These are phyloP conservation scores for Tephrocybe sp. DNA, from an alignment of 768 basidiomycete species.

Conservation along the genomic window DNA sequence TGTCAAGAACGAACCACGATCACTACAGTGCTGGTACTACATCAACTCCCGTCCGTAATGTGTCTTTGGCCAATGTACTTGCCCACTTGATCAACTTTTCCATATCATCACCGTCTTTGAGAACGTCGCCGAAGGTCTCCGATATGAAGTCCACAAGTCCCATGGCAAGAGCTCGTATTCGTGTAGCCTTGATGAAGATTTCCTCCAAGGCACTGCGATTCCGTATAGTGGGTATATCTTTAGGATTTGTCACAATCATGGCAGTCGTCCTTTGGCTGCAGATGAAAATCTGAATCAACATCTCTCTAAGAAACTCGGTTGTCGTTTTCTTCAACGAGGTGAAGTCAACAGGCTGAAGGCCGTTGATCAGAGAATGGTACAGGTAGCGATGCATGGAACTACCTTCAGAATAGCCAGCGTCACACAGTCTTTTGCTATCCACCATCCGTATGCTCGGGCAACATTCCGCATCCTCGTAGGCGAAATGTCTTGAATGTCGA, in stretches of 20 bases:
- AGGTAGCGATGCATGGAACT: constrained; percentile 7
- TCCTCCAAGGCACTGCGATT: constrained; percentile 70
- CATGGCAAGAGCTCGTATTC: constrained; percentile 64
- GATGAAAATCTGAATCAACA: constrained; percentile 71
- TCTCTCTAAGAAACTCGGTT: constrained; percentile 63
- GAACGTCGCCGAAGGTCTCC: constrained; percentile 33
- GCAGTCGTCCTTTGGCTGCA: constrained; percentile 78
- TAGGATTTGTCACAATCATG: constrained; percentile 40
- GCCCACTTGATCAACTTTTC: constrained; percentile 65
- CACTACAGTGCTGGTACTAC: constrained; percentile 37
- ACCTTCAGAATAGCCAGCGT: constrained; percentile 85
- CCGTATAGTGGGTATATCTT: constrained; percentile 39
- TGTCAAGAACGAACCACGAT: background rate
- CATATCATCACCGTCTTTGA: constrained; percentile 31
- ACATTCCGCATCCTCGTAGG: constrained; percentile 64
- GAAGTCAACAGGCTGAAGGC: constrained; percentile 84
- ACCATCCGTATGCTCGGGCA: constrained; percentile 89
- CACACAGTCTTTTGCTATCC: constrained; percentile 83
- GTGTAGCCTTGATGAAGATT: constrained; percentile 74
- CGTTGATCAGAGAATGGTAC: background rate
- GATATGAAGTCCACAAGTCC: constrained; percentile 76
- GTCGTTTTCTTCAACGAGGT: constrained; percentile 66
- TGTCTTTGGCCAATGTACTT: constrained; percentile 63
- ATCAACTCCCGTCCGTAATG: constrained; percentile 64
- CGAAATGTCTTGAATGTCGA: constrained; percentile 55